Conservation (phyloP, 345 rosid genomes). For the Lepidium africanum region DNA sequence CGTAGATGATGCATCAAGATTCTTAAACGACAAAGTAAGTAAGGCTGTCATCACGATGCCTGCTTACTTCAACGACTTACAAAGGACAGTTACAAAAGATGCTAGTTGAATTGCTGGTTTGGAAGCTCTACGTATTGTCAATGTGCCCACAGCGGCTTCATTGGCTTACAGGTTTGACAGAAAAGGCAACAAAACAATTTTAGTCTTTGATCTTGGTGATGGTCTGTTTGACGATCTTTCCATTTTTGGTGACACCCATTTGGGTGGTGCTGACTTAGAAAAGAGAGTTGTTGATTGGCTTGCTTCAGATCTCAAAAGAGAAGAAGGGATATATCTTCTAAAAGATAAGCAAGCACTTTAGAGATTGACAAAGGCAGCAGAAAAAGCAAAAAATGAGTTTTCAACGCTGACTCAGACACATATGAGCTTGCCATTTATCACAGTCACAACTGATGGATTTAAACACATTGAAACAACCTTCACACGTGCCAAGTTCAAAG, state of each 20-base stretch:
- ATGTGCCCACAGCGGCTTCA: no score
- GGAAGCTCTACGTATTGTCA: no score
- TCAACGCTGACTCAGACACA: constrained; percentile 83
- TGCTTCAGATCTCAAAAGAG: constrained; percentile 54
- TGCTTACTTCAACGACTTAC: no score
- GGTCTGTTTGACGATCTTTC: constrained; percentile 79
- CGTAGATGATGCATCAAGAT: no score
- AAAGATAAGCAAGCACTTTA: constrained; percentile 97
- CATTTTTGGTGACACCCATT: constrained; percentile 89
- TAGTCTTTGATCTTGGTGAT: no score
- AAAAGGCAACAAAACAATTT: no score
- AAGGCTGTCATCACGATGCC: no score
- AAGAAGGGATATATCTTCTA: constrained; percentile 87
- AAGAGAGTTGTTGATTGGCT: constrained; percentile 99
- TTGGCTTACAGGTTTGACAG: no score
- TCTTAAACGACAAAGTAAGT: no score
- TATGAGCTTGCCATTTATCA: constrained; percentile 90
- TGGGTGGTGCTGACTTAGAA: constrained; percentile 96
- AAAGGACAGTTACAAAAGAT: no score
- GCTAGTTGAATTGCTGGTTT: no score
- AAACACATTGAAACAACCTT: constrained; percentile 87
- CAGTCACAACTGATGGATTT: constrained; percentile 93
- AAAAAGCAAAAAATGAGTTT: constrained; percentile 92
- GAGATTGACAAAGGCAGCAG: constrained; percentile 81
- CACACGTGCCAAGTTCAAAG: constrained; percentile 86